A percentile compares a stretch with the other conserved stretches of the same genome.
Conservation (phyloP, 1,284 basidiomycete species). For the Tetrapyrgos nigripes region DNA sequence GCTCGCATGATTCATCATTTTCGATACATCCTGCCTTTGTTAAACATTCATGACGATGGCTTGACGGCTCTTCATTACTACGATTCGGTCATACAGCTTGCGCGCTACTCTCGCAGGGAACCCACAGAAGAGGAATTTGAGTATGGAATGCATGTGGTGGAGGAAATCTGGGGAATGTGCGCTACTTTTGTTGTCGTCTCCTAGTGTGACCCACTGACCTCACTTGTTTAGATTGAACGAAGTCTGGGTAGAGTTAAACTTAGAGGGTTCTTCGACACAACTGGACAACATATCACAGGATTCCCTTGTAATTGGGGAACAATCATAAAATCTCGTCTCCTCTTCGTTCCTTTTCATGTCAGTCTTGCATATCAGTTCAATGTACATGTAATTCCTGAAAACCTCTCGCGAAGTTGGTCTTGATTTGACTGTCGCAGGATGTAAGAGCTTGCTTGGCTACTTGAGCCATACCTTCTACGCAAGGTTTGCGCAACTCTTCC, state of each 20-base stretch:
- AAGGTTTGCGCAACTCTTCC: too few relatives aligned
- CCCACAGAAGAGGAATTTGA: conserved; percentile 76
- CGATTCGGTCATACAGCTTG: conserved; percentile 79
- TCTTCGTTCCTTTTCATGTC: too few relatives aligned
- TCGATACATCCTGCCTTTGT: conserved; percentile 71
- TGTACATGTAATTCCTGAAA: too few relatives aligned
- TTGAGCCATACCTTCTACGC: too few relatives aligned
- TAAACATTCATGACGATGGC: conserved; percentile 65
- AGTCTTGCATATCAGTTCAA: too few relatives aligned
- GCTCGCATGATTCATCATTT: conserved; percentile 78
- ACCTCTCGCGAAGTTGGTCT: too few relatives aligned
- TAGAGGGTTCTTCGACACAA: conserved; percentile 56
- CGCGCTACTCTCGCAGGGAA: conserved; percentile 66
- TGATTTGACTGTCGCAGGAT: too few relatives aligned
- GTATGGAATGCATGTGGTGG: conserved; percentile 67
- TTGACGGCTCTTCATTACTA: conserved; percentile 75
- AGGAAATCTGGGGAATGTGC: conserved; percentile 62
- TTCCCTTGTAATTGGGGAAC: too few relatives aligned
- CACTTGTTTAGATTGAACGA: conserved; percentile 55
- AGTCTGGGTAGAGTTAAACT: conserved; percentile 62
- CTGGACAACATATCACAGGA: conserved; percentile 32
- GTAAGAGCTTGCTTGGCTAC: too few relatives aligned
- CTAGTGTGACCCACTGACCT: conserved; percentile 1
- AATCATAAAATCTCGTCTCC: too few relatives aligned
- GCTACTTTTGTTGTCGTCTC: conserved; percentile 27